Evolutionary conservation across 257 asterid genomes (phyloP).

Genomic region (Salvia hispanica): DNA sequence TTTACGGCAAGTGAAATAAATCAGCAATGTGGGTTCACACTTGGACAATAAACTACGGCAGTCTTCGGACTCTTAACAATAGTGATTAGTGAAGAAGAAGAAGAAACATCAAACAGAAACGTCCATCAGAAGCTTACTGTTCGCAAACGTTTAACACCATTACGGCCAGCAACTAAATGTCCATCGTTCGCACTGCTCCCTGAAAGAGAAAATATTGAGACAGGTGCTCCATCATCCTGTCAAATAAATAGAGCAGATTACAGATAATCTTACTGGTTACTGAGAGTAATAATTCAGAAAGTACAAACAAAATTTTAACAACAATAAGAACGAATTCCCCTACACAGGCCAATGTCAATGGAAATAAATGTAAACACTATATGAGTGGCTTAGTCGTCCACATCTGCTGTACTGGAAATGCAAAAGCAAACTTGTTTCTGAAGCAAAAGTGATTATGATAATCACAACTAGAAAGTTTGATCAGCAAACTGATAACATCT

Average conservation of each 20-base stretch:
- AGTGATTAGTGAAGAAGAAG: not conserved
- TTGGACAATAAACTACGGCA: constrained; percentile 24
- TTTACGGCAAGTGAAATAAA: not conserved
- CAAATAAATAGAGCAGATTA: constrained; percentile 16
- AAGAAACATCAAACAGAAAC: constrained; percentile 18
- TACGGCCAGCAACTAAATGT: constrained; percentile 94
- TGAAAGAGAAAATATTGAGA: constrained; percentile 88
- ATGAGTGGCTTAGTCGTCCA: constrained; percentile 19
- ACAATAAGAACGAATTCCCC: constrained; percentile 12
- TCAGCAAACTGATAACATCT: not conserved
- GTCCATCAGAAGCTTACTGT: constrained; percentile 59
- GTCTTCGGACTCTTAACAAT: not conserved
- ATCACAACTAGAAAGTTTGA: constrained; percentile 1
- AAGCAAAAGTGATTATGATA: constrained; percentile 21
- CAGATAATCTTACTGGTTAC: constrained; percentile 3
- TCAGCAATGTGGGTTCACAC: constrained; percentile 16
- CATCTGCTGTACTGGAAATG: constrained; percentile 17
- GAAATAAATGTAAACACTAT: constrained; percentile 18
- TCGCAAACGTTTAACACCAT: constrained; percentile 97
- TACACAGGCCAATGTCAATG: constrained; percentile 16
- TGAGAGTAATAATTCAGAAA: constrained; percentile 20
- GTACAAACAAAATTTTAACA: not conserved
- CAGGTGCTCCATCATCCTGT: constrained; percentile 97
- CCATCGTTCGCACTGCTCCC: constrained; percentile 87
- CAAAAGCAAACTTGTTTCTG: constrained; percentile 8